Evolutionary conservation across 768 basidiomycete genomes (phyloP), one percentile per base, ranked within the genome.

Genomic region (Phaeolepiota aurea): DNA sequence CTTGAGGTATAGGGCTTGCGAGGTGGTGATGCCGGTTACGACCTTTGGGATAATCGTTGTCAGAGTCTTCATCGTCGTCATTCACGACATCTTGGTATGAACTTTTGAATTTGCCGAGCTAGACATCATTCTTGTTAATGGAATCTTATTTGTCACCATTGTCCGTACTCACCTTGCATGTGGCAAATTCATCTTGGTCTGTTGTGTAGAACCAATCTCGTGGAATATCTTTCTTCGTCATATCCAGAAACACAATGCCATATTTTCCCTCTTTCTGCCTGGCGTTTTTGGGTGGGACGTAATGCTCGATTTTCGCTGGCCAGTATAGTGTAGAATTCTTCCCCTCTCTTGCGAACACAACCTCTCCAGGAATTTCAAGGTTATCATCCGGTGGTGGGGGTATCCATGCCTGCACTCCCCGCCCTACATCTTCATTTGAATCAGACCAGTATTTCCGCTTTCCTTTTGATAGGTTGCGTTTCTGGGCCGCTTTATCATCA

Each of bases 291-390:
- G 77, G 68, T 10, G 67, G 64, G 16, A 74, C 42, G 48, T 79
- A 84, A 0, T 50, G 61, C 7, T 78, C 49, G 30, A 88, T 59
- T 52, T 63, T 63, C 1, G 79, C 86, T 2, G 86, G 83, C 86
- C 86, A 89, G 49, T 79, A 80, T 12, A 54, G 48, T 3, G 50
- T 46, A 4, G 54, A 54, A n/a, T 48, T 51, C 15, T 48, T 52
- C 40, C 57, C 57, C 2, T 69, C 72, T 16, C 63, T 54, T 4
- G 79, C 79, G 10, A 87, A 63, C 2, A 87, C 61, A 1, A 78
- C 56, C 54, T 87, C 85, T 2, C 82, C 86, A 2, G 82, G 83
- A 25, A 86, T 74, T 12, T 69, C 57, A 16, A 82, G 63, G 0
- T 63, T 55, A 3, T 59, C 58, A 46, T 84, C 78, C 2, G 65